Conservation (phyloP, 2,329 filamentous ascomycete genomes). For the Ophiostoma sp. region DNA sequence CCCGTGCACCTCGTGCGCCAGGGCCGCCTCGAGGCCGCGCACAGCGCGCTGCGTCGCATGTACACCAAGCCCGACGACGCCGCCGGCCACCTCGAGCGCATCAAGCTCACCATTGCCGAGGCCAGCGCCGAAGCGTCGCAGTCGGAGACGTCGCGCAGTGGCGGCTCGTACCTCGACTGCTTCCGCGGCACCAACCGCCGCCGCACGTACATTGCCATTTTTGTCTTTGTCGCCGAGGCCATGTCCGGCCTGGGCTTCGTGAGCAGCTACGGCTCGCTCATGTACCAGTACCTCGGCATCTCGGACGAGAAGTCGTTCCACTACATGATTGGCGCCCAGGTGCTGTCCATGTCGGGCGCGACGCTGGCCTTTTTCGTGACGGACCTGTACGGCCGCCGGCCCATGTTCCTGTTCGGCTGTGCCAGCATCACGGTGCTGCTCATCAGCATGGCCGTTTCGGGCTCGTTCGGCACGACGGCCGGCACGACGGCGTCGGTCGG, state of each 20-base stretch:
- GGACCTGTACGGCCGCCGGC: constrained; percentile 20
- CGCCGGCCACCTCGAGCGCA: constrained; percentile 34
- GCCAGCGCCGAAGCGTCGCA: not conserved
- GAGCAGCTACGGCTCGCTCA: constrained; percentile 15
- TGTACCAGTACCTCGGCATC: constrained; percentile 23
- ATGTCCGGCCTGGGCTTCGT: constrained; percentile 21
- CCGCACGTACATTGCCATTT: constrained; percentile 42
- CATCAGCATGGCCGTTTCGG: constrained; percentile 29
- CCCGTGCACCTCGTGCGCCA: constrained; percentile 19
- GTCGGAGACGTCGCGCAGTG: constrained; percentile 38
- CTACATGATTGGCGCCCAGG: constrained; percentile 36
- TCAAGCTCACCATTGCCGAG: constrained; percentile 54
- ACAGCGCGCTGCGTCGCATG: constrained; percentile 8
- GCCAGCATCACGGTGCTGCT: constrained; percentile 32
- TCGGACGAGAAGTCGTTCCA: constrained; percentile 31
- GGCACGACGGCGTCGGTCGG: constrained; percentile 29
- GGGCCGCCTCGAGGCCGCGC: constrained; percentile 34
- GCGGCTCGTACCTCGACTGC: constrained; percentile 33
- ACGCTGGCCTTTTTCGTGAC: constrained; percentile 29
- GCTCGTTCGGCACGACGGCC: constrained; percentile 25
- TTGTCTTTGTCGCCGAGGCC: constrained; percentile 41
- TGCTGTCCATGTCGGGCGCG: constrained; percentile 38
- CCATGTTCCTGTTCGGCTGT: constrained; percentile 20
- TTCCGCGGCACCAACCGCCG: constrained; percentile 35
- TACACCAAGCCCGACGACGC: constrained; percentile 18